A percentile compares a stretch with the other conserved stretches of the same genome.
Conservation (phyloP, 768 basidiomycete species). For the Kwoniella dejecticola region DNA sequence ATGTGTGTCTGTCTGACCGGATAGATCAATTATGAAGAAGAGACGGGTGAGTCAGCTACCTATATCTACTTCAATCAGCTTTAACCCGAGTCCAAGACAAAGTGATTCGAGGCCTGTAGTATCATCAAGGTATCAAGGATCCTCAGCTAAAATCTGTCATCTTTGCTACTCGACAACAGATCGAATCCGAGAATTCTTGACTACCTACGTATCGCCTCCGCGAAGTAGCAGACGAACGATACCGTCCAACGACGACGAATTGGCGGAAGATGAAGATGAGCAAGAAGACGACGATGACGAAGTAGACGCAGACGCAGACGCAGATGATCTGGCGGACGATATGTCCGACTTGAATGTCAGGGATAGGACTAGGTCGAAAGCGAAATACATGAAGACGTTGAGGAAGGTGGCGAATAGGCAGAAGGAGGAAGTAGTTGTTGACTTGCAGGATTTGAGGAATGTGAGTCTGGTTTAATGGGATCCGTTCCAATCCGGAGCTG, state of each 20-base stretch:
- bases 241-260: slow-evolving; percentile 43
- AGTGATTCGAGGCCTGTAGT: neutral
- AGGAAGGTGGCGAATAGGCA: slow-evolving; percentile 78
- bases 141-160: neutral
- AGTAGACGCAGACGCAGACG: slow-evolving; percentile 36
- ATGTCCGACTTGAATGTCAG: slow-evolving; percentile 60
- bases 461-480: slow-evolving; percentile 60
- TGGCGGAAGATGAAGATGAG: slow-evolving; percentile 42
- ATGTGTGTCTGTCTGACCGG: no score
- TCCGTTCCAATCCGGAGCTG: no score
- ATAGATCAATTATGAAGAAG: slow-evolving; percentile 43
- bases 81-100: no score
- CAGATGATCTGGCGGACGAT: slow-evolving; percentile 63
- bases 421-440: slow-evolving; percentile 82
- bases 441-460: slow-evolving; percentile 80
- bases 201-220: slow-evolving; percentile 38
- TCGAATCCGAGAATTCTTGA: slow-evolving; percentile 49
- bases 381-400: slow-evolving; percentile 54
- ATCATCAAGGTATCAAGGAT: neutral
- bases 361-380: slow-evolving; percentile 30
- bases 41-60: slow-evolving; percentile 25
- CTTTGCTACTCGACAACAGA: slow-evolving; percentile 11
- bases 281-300: slow-evolving; percentile 41
- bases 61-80: neutral
- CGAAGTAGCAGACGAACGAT: slow-evolving; percentile 19